Percentiles rank a stretch among this genome's conserved stretches.
Evolutionary conservation across 306 rosid species (phyloP).

Genomic region (Amphicarpaea edgeworthii): DNA sequence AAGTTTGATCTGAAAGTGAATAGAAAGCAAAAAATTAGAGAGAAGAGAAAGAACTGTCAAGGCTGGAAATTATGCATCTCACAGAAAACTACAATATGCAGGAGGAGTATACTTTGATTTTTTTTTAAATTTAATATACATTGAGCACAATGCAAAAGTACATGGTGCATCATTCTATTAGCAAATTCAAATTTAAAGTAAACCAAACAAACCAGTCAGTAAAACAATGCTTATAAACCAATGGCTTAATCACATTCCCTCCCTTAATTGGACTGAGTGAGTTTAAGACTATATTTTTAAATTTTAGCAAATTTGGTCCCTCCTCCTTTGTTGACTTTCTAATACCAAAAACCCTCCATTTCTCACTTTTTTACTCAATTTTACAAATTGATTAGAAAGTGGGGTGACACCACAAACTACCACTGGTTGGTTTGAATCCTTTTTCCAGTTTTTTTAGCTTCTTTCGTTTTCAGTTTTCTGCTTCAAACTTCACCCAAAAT

Average conservation of each 20-base stretch:
- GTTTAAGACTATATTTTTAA: no score
- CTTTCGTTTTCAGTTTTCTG: no score
- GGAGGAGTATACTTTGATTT: background rate
- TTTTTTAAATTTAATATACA: background rate
- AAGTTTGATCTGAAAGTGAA: constrained; percentile 82
- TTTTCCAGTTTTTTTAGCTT: background rate
- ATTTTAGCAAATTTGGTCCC: background rate
- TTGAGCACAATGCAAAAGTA: constrained; percentile 18
- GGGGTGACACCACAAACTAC: background rate
- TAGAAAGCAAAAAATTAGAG: background rate
- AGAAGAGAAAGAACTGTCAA: constrained; percentile 1
- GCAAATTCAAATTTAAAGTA: constrained; percentile 28
- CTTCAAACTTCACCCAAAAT: background rate
- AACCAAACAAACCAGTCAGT: background rate
- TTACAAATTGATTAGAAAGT: background rate
- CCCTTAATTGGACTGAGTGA: background rate
- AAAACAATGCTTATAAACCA: constrained; percentile 23
- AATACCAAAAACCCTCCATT: background rate
- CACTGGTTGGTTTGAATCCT: background rate
- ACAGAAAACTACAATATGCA: background rate
- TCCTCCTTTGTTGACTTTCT: background rate
- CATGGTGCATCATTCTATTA: background rate
- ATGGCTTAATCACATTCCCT: background rate
- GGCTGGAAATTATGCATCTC: constrained; percentile 25
- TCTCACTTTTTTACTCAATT: background rate